These are phyloP conservation scores for Aeschynomene evenia DNA, from an alignment of 306 rosid species.

Conservation along the genomic window DNA sequence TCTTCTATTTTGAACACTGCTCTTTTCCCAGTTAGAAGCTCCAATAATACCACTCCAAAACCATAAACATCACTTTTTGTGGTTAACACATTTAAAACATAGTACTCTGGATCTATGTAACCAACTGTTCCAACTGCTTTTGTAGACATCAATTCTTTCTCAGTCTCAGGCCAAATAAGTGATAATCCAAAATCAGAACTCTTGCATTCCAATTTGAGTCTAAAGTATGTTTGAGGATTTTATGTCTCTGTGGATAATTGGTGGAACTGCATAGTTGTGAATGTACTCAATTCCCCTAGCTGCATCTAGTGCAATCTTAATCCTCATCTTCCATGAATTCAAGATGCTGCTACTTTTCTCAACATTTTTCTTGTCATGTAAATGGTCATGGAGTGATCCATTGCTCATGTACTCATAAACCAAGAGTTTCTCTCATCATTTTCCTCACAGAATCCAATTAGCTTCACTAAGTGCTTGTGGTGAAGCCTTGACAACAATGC, in stretches of 20 bases:
- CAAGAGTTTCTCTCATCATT: constrained; percentile 43
- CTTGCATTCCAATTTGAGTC: constrained; percentile 52
- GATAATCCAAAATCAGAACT: constrained; percentile 54
- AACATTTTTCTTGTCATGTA: constrained; percentile 36
- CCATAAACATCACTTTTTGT: constrained; percentile 55
- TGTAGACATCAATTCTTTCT: constrained; percentile 15
- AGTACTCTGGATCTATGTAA: constrained; percentile 57
- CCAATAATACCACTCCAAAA: constrained; percentile 50
- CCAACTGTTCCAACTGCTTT: constrained; percentile 52
- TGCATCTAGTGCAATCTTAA: constrained; percentile 46
- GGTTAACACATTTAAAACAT: constrained; percentile 42
- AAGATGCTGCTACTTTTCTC: constrained; percentile 32
- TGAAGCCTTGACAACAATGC: constrained; percentile 45
- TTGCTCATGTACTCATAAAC: constrained; percentile 50
- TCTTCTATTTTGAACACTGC: constrained; percentile 41
- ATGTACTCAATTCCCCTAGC: constrained; percentile 53
- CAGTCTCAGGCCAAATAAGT: constrained; percentile 21
- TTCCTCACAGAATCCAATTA: constrained; percentile 53
- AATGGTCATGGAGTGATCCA: constrained; percentile 45
- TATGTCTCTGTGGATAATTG: constrained; percentile 47
- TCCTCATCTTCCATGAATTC: constrained; percentile 49
- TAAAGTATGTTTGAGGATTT: constrained; percentile 47
- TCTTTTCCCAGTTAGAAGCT: constrained; percentile 50
- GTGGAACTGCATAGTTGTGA: constrained; percentile 52
- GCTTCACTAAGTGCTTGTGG: constrained; percentile 50